Base-by-base conservation (phyloP, 345 rosid genomes). In the Diplotaxis tenuifolia region DNA sequence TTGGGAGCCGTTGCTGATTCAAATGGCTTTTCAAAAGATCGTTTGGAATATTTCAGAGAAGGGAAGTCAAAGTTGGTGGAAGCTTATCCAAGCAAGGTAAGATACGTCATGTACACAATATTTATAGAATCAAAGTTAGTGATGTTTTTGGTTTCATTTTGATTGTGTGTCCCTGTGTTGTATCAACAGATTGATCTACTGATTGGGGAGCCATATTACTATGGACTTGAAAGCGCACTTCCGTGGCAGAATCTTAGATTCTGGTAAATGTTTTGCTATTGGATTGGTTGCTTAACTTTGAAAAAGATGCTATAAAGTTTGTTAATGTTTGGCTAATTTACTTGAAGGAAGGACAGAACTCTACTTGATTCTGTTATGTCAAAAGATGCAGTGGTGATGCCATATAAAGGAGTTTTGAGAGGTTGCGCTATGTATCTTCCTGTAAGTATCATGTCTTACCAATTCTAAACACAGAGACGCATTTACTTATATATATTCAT, bases 221-320 rank as follows among this genome's bases (percentile, higher is more conserved):
- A 68, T 74, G 97, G 89, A 69, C 82, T 81, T 76, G 96, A 92
- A 54, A 85, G 85, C 76, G 80, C 79, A 79, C 96, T 95, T 77
- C 99, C 96, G 2, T 95, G 99, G 96, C 89, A 89, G 68, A 87
- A 87, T 81, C 87, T 95, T 63, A 93, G 96, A 32, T 95, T 95
- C 81, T 95, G 99, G 99, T 95, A 83, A 14, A 65, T 76, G 58
- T 12, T n/a, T n/a, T 57, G 29, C 36, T 56, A 40, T 23, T 75
- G 65, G 18, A 20, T 70, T 69, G n/a, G 10, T 67, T n/a, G 54
- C 42, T 19, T 53, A 34, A 18, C 21, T 65, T 77, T 36, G 5
- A 32, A 32, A 19, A 49, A 65, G 28, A 72, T 2, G 60, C 60
- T 54, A 36, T 40, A 42, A 23, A 56, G 60, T 47, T 58, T 71